Evolutionary conservation across 2,329 filamentous ascomycete species (phyloP), one percentile per base, ranked within the genome.

Genomic region (Cladophialophora exuberans): DNA sequence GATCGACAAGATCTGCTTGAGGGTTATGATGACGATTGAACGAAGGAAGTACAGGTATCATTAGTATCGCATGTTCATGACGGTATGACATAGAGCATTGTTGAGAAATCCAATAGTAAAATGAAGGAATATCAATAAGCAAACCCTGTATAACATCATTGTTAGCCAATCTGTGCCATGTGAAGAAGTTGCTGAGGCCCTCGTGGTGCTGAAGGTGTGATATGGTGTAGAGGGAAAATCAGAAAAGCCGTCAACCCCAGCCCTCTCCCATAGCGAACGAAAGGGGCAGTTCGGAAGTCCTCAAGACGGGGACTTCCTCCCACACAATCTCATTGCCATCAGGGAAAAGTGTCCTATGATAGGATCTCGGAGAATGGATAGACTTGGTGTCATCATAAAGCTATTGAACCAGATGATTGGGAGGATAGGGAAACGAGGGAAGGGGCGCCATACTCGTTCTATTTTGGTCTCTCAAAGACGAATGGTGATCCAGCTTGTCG

Each of bases 291-390:
- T 13, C 39, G 39, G 28, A 15, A 42, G 7, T n/a, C n/a, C 22
- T 26, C 39, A 54, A 47, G 33, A 58, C 52, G 48, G 43, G 15
- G 15, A 28, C 43, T 49, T 13, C 39, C 36, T 42, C 39, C 39
- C 39, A 26, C 39, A 42, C 39, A 42, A 23, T 42, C 39, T 25
- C 33, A 25, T 28, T 49, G 22, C 33, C 9, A 7, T 41, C 39
- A 28, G 30, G 33, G 52, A 52, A 43, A 30, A 47, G 56, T 54
- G 51, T 58, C 56, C 52, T 39, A 7, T 7, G 45, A 35, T 39
- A 52, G 43, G 72, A 72, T 72, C 64, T 82, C 79, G 71, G 82
- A 79, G 80, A 83, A 83, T 82, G 80, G 80, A 83, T 83, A 79
- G 77, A 82, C 79, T 82, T 70, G 76, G 74, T 80, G 78, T 81